Conservation (phyloP, 2,329 filamentous ascomycete genomes). For the Ceratocystis cubensis region DNA sequence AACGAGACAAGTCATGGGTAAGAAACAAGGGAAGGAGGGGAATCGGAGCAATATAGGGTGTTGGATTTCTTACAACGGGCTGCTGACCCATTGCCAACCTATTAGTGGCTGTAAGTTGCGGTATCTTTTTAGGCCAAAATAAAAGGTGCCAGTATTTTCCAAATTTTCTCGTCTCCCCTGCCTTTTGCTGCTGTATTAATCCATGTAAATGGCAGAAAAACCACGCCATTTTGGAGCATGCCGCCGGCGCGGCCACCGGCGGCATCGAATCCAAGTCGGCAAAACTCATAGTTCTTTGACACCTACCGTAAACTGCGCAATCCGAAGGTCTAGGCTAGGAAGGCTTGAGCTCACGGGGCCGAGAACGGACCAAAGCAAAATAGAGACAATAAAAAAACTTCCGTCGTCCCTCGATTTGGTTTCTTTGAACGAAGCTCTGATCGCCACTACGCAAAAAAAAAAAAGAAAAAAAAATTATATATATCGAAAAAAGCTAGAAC, state of each 20-base stretch:
- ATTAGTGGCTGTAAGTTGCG: too few relatives aligned
- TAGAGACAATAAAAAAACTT: background rate
- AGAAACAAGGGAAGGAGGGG: background rate
- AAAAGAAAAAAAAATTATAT: too few relatives aligned
- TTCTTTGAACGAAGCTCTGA: background rate
- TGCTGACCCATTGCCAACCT: background rate
- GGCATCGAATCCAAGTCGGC: background rate
- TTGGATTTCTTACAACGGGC: background rate
- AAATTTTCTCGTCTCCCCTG: background rate
- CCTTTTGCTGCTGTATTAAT: background rate
- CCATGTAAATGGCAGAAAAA: background rate
- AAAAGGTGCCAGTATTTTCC: background rate
- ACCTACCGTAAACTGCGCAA: background rate
- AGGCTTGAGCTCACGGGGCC: background rate
- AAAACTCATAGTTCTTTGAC: background rate
- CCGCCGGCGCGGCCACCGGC: constrained; percentile 14
- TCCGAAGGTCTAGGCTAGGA: background rate
- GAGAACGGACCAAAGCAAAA: constrained; percentile 3
- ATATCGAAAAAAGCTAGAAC: background rate
- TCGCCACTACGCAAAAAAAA: too few relatives aligned
- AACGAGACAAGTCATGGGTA: background rate
- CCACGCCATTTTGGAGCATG: constrained; percentile 10
- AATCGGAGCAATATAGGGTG: background rate
- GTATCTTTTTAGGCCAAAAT: too few relatives aligned
- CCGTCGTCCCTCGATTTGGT: background rate